A percentile compares a stretch with the other conserved stretches of the same genome.
Conservation (phyloP, 345 rosid species). For the thale cress (Arabidopsis thaliana) region DNA sequence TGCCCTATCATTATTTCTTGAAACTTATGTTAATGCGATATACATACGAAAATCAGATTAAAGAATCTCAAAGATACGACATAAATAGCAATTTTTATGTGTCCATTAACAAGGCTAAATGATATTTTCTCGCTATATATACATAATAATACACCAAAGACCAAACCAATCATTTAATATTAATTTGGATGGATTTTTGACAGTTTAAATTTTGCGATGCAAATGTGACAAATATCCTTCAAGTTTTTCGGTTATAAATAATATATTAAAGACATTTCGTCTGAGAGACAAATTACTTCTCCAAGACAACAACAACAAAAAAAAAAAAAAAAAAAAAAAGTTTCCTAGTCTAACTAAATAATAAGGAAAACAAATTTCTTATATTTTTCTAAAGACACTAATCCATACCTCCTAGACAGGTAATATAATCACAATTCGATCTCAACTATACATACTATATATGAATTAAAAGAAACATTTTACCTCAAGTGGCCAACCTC, state of each 20-base stretch:
- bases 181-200: background rate
- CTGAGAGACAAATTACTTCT: background rate
- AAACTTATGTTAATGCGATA: background rate
- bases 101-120: too few species aligned
- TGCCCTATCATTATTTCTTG: slow-evolving; percentile 53
- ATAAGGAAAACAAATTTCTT: background rate
- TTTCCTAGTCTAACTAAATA: background rate
- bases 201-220: background rate
- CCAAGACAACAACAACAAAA: background rate
- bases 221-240: background rate
- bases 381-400: background rate
- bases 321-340: background rate
- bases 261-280: background rate
- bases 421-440: background rate
- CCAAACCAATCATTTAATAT: background rate
- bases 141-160: background rate
- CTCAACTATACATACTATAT: background rate
- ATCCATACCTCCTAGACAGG: background rate
- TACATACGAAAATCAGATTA: background rate
- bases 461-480: slow-evolving; percentile 10
- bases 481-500: slow-evolving; percentile 93
- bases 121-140: background rate
- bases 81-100: background rate
- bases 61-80: background rate
- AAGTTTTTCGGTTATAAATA: background rate